Conservation (phyloP, 1,284 basidiomycete genomes). For the Uromyces viciae-fabae region DNA sequence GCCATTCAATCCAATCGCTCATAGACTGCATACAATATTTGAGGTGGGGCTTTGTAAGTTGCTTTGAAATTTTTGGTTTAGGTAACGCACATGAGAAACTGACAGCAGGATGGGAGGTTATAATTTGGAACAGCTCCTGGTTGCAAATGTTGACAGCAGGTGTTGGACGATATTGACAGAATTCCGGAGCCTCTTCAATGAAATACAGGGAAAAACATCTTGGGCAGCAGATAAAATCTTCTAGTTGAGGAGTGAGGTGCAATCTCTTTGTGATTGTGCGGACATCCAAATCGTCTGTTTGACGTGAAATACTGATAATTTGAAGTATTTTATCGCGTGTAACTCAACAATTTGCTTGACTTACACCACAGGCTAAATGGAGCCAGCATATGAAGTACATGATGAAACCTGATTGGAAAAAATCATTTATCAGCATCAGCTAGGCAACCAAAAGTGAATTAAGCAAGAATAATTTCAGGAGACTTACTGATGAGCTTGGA, state of each 20-base stretch:
- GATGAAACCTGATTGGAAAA: too few relatives aligned
- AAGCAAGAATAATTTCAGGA: too few relatives aligned
- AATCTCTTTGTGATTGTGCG: slow-evolving; percentile 4
- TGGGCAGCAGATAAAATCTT: not conserved
- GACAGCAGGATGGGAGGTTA: not conserved
- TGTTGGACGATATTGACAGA: not conserved
- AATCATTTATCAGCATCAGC: too few relatives aligned
- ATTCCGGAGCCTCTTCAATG: not conserved
- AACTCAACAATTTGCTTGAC: not conserved
- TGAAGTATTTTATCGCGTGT: not conserved
- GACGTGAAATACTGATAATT: not conserved
- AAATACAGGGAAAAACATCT: not conserved
- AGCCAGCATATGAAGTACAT: not conserved
- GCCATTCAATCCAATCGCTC: not conserved
- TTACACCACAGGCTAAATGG: not conserved
- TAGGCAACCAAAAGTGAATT: too few relatives aligned
- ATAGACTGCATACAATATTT: not conserved
- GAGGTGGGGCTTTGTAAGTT: not conserved
- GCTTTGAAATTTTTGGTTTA: not conserved
- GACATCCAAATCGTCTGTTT: not conserved
- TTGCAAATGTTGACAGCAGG: not conserved
- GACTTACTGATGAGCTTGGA: too few relatives aligned
- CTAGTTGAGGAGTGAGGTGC: not conserved
- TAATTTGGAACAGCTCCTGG: not conserved
- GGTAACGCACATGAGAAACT: not conserved